Base-by-base conservation (phyloP, 768 basidiomycete species). In the Boletus tylopilopsis region DNA sequence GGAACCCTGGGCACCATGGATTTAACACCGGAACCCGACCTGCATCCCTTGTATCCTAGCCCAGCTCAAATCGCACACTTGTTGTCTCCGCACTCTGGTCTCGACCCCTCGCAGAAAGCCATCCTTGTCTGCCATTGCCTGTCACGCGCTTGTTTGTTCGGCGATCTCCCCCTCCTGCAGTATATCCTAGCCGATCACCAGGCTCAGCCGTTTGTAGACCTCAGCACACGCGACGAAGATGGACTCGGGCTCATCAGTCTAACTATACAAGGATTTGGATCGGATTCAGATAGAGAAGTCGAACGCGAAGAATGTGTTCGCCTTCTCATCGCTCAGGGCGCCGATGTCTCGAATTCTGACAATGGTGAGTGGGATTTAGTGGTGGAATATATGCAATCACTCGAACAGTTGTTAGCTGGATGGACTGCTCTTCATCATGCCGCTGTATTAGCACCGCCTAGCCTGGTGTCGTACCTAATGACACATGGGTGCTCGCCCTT, bases 391-490 rank as follows among this genome's bases (percentile, higher is more conserved):
- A 21, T 47, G 19, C 27, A 32, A 36, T 45, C 48, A 32, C 24
- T 56, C 49, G 53, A 35, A 27, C 35, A 4, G 38, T 40, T 53
- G 39, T 49, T 59, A 96, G 94, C 81, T 52, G 94, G 95, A 29
- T 98, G 96, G 96, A 93, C 91, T 10, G 84, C 94, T 4, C 75
- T 99, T 12, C 95, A 97, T 61, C 86, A 95, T 71, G 92, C 95
- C 8, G 89, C 89, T 8, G 70, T 98, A 44, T 73, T 90, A 32
- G 84, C 91, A 12, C 93, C 95, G 27, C 90, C 94, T 3, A 94
- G 94, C 3, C 73, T 98, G 19, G 80, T 98, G 19, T 92, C 94
- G 0, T 87, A 92, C 74, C 76, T 99, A 21, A 85, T 98, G 71
- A 95, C 91, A 11, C 89, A 92, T 58, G 91, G 92, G 39, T 91